Conservation (phyloP, 345 rosid genomes). For the Conringia planisiliqua region DNA sequence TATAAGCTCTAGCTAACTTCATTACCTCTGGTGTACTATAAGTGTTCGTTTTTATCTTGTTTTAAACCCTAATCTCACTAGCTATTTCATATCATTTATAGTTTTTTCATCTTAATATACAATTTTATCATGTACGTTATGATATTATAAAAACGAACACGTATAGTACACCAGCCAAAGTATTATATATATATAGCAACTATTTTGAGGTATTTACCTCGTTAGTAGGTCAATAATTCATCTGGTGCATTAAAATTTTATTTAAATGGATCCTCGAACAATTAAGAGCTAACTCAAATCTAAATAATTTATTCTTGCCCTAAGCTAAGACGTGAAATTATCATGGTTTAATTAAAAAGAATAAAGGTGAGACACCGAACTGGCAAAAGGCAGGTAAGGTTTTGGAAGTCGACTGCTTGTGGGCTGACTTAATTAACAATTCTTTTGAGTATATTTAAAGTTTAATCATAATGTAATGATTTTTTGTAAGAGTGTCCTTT, state of each 20-base stretch:
- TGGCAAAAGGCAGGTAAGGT: conserved; percentile 88
- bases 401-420: conserved; percentile 76
- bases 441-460: conserved; percentile 34
- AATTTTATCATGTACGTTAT: not conserved
- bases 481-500: conserved; percentile 31
- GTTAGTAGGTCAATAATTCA: conserved; percentile 1
- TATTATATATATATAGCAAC: not conserved
- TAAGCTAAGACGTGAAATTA: conserved; percentile 20
- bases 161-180: not conserved
- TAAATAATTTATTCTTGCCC: not conserved
- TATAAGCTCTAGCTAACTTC: not conserved
- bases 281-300: not conserved
- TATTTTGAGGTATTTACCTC: not conserved
- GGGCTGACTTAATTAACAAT: conserved; percentile 73
- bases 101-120: not conserved
- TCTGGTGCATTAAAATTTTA: not conserved
- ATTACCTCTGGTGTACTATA: no score
- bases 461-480: conserved; percentile 98
- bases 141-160: not conserved
- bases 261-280: not conserved
- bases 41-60: no score
- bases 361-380: conserved; percentile 54
- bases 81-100: not conserved
- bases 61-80: not conserved
- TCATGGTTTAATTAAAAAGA: conserved; percentile 5